These are phyloP conservation scores for Colletotrichum sp. DNA, from an alignment of 2,329 filamentous ascomycete genomes.

Conservation along the genomic window DNA sequence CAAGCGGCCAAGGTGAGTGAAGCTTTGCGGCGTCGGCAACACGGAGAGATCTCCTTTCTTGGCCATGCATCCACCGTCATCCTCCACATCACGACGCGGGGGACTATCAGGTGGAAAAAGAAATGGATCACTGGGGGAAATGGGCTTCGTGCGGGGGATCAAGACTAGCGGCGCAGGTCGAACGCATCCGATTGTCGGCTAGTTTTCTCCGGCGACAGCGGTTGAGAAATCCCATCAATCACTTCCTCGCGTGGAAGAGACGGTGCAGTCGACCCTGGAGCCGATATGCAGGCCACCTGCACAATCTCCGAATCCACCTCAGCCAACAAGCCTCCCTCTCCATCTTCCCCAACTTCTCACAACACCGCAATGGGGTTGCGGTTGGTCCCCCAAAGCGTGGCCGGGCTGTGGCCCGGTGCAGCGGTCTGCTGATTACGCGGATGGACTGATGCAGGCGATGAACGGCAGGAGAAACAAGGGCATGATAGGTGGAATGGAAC, in stretches of 20 bases:
- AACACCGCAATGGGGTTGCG: neutral
- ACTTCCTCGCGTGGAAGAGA: neutral
- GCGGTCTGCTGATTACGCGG: conserved; percentile 2
- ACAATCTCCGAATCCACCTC: conserved; percentile 18
- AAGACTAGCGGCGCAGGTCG: neutral
- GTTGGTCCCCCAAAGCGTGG: neutral
- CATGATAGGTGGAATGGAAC: conserved; percentile 14
- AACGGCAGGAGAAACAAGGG: neutral
- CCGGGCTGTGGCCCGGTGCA: neutral
- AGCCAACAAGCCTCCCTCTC: neutral
- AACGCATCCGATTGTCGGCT: neutral
- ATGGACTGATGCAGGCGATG: neutral
- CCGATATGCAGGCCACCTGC: conserved; percentile 4
- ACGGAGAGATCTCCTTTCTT: conserved; percentile 2
- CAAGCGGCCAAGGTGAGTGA: conserved; percentile 1
- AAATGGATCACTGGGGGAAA: conserved; percentile 14
- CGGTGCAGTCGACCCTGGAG: neutral
- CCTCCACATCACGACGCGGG: neutral
- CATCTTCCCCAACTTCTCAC: conserved; percentile 8
- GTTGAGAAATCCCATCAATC: conserved; percentile 19
- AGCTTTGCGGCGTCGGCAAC: conserved; percentile 11
- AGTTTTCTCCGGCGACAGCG: conserved; percentile 8
- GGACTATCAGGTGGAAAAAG: neutral
- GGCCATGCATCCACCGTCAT: neutral
- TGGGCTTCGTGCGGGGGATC: neutral